Percentiles rank a stretch among this genome's conserved stretches.
Conservation (phyloP, 768 basidiomycete genomes). For the Mycena sanguinolenta region DNA sequence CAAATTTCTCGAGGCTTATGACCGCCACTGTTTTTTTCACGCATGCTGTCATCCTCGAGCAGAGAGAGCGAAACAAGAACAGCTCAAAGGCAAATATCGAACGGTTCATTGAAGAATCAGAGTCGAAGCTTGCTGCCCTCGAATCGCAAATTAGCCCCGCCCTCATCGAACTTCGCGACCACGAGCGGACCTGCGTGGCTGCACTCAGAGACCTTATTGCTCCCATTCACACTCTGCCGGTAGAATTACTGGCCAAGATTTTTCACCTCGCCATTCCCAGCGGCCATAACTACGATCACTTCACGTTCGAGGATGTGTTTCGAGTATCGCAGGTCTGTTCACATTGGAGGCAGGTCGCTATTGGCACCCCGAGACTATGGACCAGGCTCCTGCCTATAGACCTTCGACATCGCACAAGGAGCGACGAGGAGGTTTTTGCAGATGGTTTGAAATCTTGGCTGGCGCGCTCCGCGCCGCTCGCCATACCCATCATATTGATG, state of each 20-base stretch:
- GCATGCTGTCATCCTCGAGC: no score
- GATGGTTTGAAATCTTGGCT: slow-evolving; percentile 2
- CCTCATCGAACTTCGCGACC: neutral
- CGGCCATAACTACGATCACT: no score
- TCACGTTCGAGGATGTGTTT: no score
- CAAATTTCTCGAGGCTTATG: no score
- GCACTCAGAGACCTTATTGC: neutral
- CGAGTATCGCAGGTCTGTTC: neutral
- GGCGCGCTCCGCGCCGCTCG: neutral
- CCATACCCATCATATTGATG: neutral
- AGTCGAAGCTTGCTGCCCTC: neutral
- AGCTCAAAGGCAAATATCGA: no score
- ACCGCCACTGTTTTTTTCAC: no score
- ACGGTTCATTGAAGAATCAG: neutral
- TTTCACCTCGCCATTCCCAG: neutral
- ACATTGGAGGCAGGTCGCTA: slow-evolving; percentile 4
- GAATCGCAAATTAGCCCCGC: neutral
- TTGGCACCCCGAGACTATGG: slow-evolving; percentile 7
- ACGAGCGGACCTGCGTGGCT: neutral
- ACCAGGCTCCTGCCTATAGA: neutral
- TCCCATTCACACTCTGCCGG: neutral
- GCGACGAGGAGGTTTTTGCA: neutral
- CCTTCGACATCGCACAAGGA: no score
- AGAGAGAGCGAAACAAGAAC: no score
- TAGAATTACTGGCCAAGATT: neutral